Percentiles rank a stretch among this genome's conserved stretches.
phyloP scores from a whole-genome alignment of 2,329 filamentous ascomycete species.

The Dryadomyces sulphureus region DNA sequence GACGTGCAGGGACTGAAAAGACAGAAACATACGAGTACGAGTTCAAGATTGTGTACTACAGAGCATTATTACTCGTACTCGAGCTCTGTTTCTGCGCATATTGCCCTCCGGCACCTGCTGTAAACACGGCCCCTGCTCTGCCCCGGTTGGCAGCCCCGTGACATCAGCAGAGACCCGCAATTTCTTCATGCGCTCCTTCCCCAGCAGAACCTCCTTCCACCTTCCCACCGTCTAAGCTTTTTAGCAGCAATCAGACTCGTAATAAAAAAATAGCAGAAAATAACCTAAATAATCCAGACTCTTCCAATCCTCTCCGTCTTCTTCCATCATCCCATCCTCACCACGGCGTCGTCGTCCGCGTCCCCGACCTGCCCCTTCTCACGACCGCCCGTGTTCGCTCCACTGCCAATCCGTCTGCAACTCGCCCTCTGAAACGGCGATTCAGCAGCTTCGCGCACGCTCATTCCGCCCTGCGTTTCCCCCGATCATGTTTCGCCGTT shows the following conservation, averaged over 20 bases:
- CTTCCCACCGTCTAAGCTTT: neutral
- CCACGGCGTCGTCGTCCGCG: neutral
- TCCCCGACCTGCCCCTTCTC: neutral
- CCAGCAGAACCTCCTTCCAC: neutral
- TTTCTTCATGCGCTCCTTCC: neutral
- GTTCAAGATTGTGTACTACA: too few relatives aligned
- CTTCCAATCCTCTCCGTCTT: neutral
- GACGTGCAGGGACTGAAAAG: too few relatives aligned
- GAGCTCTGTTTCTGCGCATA: too few relatives aligned
- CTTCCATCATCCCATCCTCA: neutral
- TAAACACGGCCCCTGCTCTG: too few relatives aligned
- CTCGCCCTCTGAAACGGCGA: neutral
- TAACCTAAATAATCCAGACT: neutral
- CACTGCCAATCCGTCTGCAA: neutral
- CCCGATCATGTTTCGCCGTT: constrained; percentile 7
- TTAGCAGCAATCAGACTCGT: neutral
- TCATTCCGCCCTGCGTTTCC: neutral
- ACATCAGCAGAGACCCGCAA: constrained; percentile 5
- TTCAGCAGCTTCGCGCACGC: neutral
- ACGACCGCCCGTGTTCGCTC: neutral
- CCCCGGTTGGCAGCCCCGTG: constrained; percentile 1
- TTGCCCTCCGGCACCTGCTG: too few relatives aligned
- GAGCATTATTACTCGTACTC: too few relatives aligned
- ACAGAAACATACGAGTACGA: too few relatives aligned
- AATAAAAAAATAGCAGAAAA: neutral